Conservation (phyloP, 2,329 filamentous ascomycete species). For the Fusarium bactridioides region DNA sequence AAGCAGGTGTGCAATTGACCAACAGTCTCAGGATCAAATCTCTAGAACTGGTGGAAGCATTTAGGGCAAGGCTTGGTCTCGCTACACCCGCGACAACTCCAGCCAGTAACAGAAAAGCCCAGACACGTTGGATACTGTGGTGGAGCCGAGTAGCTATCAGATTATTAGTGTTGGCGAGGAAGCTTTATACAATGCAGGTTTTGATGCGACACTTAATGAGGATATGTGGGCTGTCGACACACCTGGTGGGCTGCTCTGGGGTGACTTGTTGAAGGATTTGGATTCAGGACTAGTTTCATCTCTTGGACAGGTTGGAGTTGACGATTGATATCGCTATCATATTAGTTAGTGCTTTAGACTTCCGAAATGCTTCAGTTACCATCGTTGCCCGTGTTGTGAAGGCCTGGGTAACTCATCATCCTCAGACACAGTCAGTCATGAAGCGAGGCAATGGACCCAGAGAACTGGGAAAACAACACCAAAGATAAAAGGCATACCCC, state of each 20-base stretch:
- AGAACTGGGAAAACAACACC: background rate
- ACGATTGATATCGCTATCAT: background rate
- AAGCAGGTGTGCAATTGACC: constrained; percentile 4
- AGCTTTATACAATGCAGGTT: background rate
- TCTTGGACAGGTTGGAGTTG: constrained; percentile 40
- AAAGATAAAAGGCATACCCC: background rate
- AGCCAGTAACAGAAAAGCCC: background rate
- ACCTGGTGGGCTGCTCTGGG: constrained; percentile 31
- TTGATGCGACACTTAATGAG: constrained; percentile 1
- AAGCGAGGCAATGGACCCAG: too few relatives aligned
- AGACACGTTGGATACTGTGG: background rate
- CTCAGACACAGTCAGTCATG: too few relatives aligned
- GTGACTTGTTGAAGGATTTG: constrained; percentile 34
- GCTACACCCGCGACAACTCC: constrained; percentile 16
- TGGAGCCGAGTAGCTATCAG: background rate
- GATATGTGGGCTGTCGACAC: constrained; percentile 26
- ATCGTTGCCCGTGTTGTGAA: background rate
- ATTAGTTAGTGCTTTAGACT: background rate
- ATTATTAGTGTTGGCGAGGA: constrained; percentile 27
- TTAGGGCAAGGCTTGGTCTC: constrained; percentile 34
- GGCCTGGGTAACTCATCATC: background rate
- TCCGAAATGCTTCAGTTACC: background rate
- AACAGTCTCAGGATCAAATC: constrained; percentile 17
- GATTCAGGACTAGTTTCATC: constrained; percentile 28
- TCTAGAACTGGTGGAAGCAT: constrained; percentile 28